A percentile compares a stretch with the other conserved stretches of the same genome.
These are phyloP conservation scores for Penicillium palitans DNA, from an alignment of 2,329 filamentous ascomycete genomes.

Conservation along the genomic window DNA sequence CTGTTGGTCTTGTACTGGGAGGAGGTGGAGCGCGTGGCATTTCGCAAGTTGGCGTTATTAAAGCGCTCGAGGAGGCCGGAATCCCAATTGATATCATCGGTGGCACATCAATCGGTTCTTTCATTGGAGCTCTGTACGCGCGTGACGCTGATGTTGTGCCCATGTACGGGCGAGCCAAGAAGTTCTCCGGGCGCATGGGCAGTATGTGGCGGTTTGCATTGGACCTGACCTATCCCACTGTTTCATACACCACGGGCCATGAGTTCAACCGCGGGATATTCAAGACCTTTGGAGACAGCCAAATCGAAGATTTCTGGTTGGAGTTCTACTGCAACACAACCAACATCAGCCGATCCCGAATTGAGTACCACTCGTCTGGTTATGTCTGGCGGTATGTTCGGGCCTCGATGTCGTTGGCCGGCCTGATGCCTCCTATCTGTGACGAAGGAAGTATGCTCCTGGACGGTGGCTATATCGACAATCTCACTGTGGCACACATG, in stretches of 20 bases:
- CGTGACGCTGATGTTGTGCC: conserved; percentile 95
- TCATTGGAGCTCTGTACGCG: conserved; percentile 92
- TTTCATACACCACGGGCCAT: conserved; percentile 95
- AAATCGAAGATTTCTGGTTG: conserved; percentile 99
- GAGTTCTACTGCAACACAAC: conserved; percentile 99
- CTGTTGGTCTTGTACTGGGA: conserved; percentile 88
- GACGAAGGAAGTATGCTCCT: conserved; percentile 96
- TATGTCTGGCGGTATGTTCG: conserved; percentile 98
- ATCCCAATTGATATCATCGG: conserved; percentile 95
- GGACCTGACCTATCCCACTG: conserved; percentile 92
- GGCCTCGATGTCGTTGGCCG: conserved; percentile 94
- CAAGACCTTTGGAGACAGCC: conserved; percentile 94
- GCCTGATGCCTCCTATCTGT: conserved; percentile 86
- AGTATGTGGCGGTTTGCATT: conserved; percentile 98
- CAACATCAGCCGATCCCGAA: conserved; percentile 91
- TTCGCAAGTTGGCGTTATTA: conserved; percentile 88
- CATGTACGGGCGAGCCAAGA: conserved; percentile 95
- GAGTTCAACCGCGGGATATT: conserved; percentile 99
- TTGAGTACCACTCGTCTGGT: conserved; percentile 90
- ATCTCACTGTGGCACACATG: conserved; percentile 96
- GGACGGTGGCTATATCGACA: conserved; percentile 96
- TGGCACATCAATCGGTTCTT: conserved; percentile 93
- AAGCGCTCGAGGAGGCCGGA: conserved; percentile 91
- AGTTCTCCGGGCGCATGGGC: conserved; percentile 97
- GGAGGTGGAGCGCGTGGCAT: conserved; percentile 92